phyloP scores from a whole-genome alignment of 169 alveolate species.

The Babesia divergens region DNA sequence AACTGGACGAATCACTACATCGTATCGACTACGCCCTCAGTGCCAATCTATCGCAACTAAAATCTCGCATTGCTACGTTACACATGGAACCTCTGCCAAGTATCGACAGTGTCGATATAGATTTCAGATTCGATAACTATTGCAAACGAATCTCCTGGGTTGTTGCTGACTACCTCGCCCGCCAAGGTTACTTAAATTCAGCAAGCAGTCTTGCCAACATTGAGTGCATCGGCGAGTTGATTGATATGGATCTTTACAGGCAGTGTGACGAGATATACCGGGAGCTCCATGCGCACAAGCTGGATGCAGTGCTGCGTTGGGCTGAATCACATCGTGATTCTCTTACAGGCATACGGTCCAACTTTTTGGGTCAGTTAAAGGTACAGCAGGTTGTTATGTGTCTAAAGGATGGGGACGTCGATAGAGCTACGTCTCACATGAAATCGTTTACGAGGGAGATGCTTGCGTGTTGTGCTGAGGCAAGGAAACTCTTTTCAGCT shows the following conservation, averaged over 20 bases:
- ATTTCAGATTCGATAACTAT: slow-evolving; percentile 35
- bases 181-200: slow-evolving; percentile 28
- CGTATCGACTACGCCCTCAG: slow-evolving; percentile 26
- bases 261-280: slow-evolving; percentile 1
- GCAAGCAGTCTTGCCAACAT: background rate
- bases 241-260: slow-evolving; percentile 17
- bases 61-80: slow-evolving; percentile 19
- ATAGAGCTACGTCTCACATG: slow-evolving; percentile 2
- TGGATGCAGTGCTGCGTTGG: slow-evolving; percentile 48
- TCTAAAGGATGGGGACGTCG: slow-evolving; percentile 3
- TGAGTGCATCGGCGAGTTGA: slow-evolving; percentile 26
- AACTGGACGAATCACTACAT: slow-evolving; percentile 6
- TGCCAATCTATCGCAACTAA: background rate
- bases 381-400: slow-evolving; percentile 34
- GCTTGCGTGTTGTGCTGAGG: slow-evolving; percentile 36
- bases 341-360: slow-evolving; percentile 8
- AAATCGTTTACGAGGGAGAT: slow-evolving; percentile 4
- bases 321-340: slow-evolving; percentile 26
- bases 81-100: slow-evolving; percentile 14
- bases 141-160: slow-evolving; percentile 61
- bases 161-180: slow-evolving; percentile 42
- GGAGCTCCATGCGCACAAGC: slow-evolving; percentile 19
- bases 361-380: slow-evolving; percentile 20
- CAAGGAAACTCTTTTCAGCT: slow-evolving; percentile 48
- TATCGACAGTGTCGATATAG: background rate